These are phyloP conservation scores for Phytophthora pseudosyringae DNA, from an alignment of 352 stramenopile genomes.

Conservation along the genomic window DNA sequence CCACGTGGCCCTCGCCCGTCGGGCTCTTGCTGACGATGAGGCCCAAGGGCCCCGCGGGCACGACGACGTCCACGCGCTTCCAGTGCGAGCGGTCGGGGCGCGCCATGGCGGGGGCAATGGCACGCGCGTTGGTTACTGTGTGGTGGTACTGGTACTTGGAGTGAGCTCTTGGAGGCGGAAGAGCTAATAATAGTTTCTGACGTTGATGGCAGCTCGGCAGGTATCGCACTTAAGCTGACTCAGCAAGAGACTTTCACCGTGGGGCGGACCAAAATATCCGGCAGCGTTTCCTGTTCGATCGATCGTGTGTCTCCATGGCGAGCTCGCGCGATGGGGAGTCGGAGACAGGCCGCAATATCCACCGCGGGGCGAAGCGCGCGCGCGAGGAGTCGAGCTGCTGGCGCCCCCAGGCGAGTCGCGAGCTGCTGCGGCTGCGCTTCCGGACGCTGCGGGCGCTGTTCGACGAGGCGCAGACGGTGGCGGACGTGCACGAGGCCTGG, in stretches of 20 bases:
- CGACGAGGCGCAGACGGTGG: slow-evolving; percentile 35
- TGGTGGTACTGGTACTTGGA: background rate
- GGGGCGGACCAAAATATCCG: slow-evolving; percentile 6
- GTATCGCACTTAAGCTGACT: slow-evolving; percentile 6
- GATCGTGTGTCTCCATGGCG: slow-evolving; percentile 6
- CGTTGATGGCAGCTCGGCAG: background rate
- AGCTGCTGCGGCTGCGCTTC: slow-evolving; percentile 38
- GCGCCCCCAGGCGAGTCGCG: slow-evolving; percentile 20
- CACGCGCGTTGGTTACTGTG: background rate
- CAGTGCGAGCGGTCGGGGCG: slow-evolving; percentile 36
- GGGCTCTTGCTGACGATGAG: slow-evolving; percentile 77
- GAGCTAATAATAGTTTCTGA: slow-evolving; percentile 6
- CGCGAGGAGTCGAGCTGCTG: slow-evolving; percentile 21
- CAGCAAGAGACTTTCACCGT: slow-evolving; percentile 3
- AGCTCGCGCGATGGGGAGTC: slow-evolving; percentile 4
- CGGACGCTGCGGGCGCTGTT: slow-evolving; percentile 20
- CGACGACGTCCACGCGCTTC: slow-evolving; percentile 68
- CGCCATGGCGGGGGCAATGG: slow-evolving; percentile 7
- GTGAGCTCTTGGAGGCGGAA: slow-evolving; percentile 4
- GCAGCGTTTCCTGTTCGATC: background rate
- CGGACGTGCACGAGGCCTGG: slow-evolving; percentile 42
- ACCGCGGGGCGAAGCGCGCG: slow-evolving; percentile 15
- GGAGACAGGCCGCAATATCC: slow-evolving; percentile 36
- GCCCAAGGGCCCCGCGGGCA: slow-evolving; percentile 69
- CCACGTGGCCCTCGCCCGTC: slow-evolving; percentile 46